Evolutionary conservation across 805 yeast species (phyloP), one percentile per base, ranked within the genome.

Genomic region (Saturnispora ahearnii): DNA sequence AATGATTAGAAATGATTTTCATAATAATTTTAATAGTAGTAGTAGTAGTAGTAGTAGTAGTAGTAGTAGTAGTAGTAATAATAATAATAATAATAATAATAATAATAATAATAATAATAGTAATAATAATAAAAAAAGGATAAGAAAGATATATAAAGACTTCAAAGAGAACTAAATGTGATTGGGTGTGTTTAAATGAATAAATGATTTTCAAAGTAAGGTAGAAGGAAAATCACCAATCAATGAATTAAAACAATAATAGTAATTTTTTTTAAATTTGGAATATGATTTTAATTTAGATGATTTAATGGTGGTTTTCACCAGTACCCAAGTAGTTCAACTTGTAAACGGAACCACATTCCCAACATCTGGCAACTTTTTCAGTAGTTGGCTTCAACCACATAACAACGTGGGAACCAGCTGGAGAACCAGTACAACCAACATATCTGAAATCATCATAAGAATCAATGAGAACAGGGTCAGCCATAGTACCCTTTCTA

Each of bases 371-470:
- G 59, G 86, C 86, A 54, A 84, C 84, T 71, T 87, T 75, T 45
- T 79, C 86, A 57, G 76, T 79, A 59, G 89, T 84, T 62, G 95
- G 95, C 71, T 81, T 82, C 74, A 90, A 79, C 96, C 97, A 91
- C 83, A 82, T 80, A 58, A 87, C 79, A 62, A 79, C 82, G 73
- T 90, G 98, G 58, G 93, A 83, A 56, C 87, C 95, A 52, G 89
- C 95, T 64, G 96, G 96, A 59, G 87, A 79, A 65, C 99, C 99
- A 57, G 95, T 84, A 76, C 99, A 93, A 57, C 98, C 99, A 63
- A 93, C 90, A 67, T 87, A 91, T 76, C 97, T 86, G 77, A 80
- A 81, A 61, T 87, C 88, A 68, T 89, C 90, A 70, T 87, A 90
- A 50, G 96, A 82, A 67, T 95, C 96, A 52, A 93, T 81, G 54